Base-by-base conservation (phyloP, 345 rosid species). In the Eucalyptus pauciflora region DNA sequence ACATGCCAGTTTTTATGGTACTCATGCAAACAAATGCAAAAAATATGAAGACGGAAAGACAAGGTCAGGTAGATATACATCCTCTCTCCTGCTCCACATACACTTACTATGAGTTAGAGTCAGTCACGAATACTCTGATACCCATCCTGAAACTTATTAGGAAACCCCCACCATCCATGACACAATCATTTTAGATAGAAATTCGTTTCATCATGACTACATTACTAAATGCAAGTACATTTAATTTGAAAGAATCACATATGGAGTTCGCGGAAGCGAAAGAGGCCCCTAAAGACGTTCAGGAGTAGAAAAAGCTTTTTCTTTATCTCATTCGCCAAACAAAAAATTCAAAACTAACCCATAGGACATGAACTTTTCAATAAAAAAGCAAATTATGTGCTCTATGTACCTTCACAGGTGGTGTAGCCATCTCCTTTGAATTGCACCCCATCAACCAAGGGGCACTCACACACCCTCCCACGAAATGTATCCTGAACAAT, bases 361-460 rank as follows among this genome's bases (percentile, higher is more conserved):
- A 37, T 37, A 37, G 83, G 83, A 37, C 27, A 41, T 37, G 83
- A 8, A 69, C 24, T 69, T 76, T 37, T 76, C 20, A 43, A 15
- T 50, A 33, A 86, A 79, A 29, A n/a, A 52, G 8, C 43, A 45
- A 25, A 37, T 6, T 69, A 54, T n/a, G 46, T 64, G 46, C 81
- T 48, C 51, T 33, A 45, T 16, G 22, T 60, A 97, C 99, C 96
- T 95, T 97, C 99, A 94, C 99, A 98, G 54, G 94, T 94, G 92
- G 91, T 95, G 92, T 98, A 98, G 90, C 99, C 99, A 92, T 98
- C 99, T 92, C 99, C 99, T 91, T 93, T 98, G 91, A 98, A 98
- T 93, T 93, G 96, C 92, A 98, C 97, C 50, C 98, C 99, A 95
- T 97, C 96, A 58, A 98, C 97, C 87, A 94, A 62, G 85, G 99